Conservation (phyloP, 345 rosid species). For the Lumnitzera racemosa region DNA sequence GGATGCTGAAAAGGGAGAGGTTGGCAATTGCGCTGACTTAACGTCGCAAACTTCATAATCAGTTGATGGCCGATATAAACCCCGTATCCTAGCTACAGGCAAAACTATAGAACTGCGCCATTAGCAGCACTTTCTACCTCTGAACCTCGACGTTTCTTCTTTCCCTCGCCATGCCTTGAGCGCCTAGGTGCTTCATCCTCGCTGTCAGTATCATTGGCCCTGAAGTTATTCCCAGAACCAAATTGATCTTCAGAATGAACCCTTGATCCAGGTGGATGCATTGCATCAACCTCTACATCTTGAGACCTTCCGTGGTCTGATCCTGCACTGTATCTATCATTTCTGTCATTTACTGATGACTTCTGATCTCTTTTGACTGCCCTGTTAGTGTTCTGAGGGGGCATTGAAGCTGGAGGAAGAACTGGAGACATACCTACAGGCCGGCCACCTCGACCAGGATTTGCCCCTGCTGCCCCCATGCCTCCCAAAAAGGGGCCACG, state of each 20-base stretch:
- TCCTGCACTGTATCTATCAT: slow-evolving; percentile 28
- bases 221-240: slow-evolving; percentile 39
- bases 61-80: too few relatives aligned
- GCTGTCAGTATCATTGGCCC: slow-evolving; percentile 76
- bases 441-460: slow-evolving; percentile 46
- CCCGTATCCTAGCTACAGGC: too few relatives aligned
- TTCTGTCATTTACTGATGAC: slow-evolving; percentile 31
- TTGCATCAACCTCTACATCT: slow-evolving; percentile 34
- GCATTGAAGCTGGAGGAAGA: slow-evolving; percentile 35
- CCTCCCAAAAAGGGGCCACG: slow-evolving; percentile 83
- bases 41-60: too few relatives aligned
- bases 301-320: slow-evolving; percentile 47
- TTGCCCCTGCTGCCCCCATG: slow-evolving; percentile 43
- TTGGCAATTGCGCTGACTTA: too few relatives aligned
- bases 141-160: slow-evolving; percentile 48
- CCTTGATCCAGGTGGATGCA: slow-evolving; percentile 35
- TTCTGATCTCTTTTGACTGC: slow-evolving; percentile 43
- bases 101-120: slow-evolving; percentile 13
- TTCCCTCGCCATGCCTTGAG: slow-evolving; percentile 92
- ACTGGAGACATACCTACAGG: slow-evolving; percentile 43
- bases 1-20: too few relatives aligned
- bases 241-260: slow-evolving; percentile 38
- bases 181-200: slow-evolving; percentile 97
- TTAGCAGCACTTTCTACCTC: slow-evolving; percentile 18
- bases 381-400: slow-evolving; percentile 38